Evolutionary conservation across 768 basidiomycete species (phyloP).

Genomic region (Antrodiella citrinella): DNA sequence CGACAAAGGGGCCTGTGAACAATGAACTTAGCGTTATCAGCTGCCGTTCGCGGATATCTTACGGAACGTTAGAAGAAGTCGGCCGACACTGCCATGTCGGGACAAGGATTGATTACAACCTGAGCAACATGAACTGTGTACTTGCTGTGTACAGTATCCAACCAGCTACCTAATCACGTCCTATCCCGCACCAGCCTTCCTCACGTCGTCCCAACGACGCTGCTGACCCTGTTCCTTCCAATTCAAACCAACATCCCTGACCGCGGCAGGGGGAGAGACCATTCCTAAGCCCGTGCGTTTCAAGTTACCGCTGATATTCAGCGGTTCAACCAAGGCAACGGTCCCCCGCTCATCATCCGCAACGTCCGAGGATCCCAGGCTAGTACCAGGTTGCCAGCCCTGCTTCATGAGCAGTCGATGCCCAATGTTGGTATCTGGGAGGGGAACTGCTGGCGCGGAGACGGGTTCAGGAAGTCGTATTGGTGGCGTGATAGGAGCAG

Average conservation of each 20-base stretch:
- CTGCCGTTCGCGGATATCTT: no score
- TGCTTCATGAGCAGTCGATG: slow-evolving; percentile 62
- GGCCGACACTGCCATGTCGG: no score
- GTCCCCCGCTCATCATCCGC: slow-evolving; percentile 24
- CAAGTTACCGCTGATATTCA: slow-evolving; percentile 36
- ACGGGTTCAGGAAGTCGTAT: slow-evolving; percentile 16
- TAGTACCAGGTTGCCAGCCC: slow-evolving; percentile 67
- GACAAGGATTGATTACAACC: no score
- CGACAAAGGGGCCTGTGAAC: no score
- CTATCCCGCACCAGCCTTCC: no score
- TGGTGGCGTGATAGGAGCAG: slow-evolving; percentile 11
- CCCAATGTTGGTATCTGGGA: slow-evolving; percentile 56
- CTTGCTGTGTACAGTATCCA: no score
- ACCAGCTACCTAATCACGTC: no score
- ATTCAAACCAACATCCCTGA: slow-evolving; percentile 11
- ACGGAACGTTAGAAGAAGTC: no score
- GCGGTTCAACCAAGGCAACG: slow-evolving; percentile 45
- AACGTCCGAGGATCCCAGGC: slow-evolving; percentile 32
- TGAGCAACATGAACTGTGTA: no score
- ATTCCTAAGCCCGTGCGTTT: slow-evolving; percentile 53
- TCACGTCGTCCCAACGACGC: slow-evolving; percentile 28
- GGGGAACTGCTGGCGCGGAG: slow-evolving; percentile 38
- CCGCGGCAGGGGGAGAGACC: slow-evolving; percentile 16
- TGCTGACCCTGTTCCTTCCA: slow-evolving; percentile 37
- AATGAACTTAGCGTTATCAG: no score